phyloP scores from a whole-genome alignment of 306 rosid genomes.

The Astragalus glycyphyllos region DNA sequence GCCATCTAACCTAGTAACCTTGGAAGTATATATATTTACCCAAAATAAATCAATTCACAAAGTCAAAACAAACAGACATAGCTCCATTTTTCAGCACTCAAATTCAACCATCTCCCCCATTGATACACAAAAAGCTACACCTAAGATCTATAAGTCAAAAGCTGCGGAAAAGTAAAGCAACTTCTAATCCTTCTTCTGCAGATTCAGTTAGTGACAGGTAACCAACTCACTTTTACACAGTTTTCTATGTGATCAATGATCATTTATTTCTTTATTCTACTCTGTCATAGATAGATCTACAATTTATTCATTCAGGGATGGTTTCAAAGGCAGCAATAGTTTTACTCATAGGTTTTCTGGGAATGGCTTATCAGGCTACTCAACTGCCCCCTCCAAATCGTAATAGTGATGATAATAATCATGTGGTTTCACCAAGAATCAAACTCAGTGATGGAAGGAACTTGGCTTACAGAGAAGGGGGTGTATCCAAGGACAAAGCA shows the following conservation, averaged over 20 bases:
- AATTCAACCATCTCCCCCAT: background rate
- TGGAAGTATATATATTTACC: constrained; percentile 13
- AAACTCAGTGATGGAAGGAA: constrained; percentile 71
- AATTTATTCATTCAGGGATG: constrained; percentile 48
- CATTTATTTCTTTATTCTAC: constrained; percentile 9
- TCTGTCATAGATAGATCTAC: constrained; percentile 36
- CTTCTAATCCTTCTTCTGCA: background rate
- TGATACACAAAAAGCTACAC: background rate
- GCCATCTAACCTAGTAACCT: constrained; percentile 11
- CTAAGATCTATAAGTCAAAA: constrained; percentile 44
- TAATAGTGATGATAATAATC: constrained; percentile 30
- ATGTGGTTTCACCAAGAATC: constrained; percentile 53
- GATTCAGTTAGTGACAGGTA: constrained; percentile 44
- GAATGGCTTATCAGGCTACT: constrained; percentile 72
- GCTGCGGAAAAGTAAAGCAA: background rate
- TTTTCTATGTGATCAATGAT: constrained; percentile 25
- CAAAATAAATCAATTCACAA: background rate
- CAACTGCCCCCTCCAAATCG: constrained; percentile 59
- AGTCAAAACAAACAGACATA: constrained; percentile 13
- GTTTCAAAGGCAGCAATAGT: constrained; percentile 59
- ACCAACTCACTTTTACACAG: constrained; percentile 11
- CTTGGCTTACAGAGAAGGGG: constrained; percentile 67
- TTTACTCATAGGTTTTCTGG: constrained; percentile 70
- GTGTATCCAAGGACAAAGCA: constrained; percentile 62
- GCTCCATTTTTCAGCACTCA: background rate